A percentile compares a stretch with the other conserved stretches of the same genome.
Evolutionary conservation across 2,329 filamentous ascomycete species (phyloP).

Genomic region (Pleurostoma richardsiae): DNA sequence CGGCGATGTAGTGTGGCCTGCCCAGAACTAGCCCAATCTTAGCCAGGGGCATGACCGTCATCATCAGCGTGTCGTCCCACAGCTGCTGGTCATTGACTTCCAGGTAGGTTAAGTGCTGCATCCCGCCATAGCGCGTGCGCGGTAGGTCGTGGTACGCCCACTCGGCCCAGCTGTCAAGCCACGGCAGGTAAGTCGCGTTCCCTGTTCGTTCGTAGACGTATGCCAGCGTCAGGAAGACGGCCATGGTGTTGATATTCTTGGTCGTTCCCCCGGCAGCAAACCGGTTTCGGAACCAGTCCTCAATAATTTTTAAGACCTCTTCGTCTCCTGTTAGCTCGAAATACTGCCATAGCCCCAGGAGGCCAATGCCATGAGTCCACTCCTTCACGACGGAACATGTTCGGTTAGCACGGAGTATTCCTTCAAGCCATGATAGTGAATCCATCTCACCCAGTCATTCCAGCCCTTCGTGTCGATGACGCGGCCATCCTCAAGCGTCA

Average conservation of each 20-base stretch:
- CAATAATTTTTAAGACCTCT: slow-evolving; percentile 58
- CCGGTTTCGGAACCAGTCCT: slow-evolving; percentile 67
- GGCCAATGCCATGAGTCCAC: slow-evolving; percentile 75
- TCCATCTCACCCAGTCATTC: slow-evolving; percentile 56
- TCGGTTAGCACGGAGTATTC: no score
- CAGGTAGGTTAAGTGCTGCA: slow-evolving; percentile 73
- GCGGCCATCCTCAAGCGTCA: slow-evolving; percentile 65
- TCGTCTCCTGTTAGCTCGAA: slow-evolving; percentile 64
- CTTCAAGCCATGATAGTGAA: no score
- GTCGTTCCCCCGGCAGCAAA: slow-evolving; percentile 68
- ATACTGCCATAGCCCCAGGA: slow-evolving; percentile 81
- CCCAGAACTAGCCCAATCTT: slow-evolving; percentile 71
- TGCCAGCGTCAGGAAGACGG: slow-evolving; percentile 69
- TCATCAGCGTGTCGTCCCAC: slow-evolving; percentile 86
- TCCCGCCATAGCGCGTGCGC: slow-evolving; percentile 64
- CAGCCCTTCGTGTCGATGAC: slow-evolving; percentile 82
- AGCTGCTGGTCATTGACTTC: slow-evolving; percentile 68
- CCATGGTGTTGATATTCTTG: slow-evolving; percentile 86
- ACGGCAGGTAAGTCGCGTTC: slow-evolving; percentile 65
- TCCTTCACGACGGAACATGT: slow-evolving; percentile 29
- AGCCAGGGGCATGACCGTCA: slow-evolving; percentile 75
- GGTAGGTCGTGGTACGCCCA: slow-evolving; percentile 76
- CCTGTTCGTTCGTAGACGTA: slow-evolving; percentile 72
- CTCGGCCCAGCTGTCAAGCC: slow-evolving; percentile 77
- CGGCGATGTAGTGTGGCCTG: slow-evolving; percentile 67